Evolutionary conservation across 2,329 filamentous ascomycete genomes (phyloP), one percentile per base, ranked within the genome.

Genomic region (Xylariales sp.): DNA sequence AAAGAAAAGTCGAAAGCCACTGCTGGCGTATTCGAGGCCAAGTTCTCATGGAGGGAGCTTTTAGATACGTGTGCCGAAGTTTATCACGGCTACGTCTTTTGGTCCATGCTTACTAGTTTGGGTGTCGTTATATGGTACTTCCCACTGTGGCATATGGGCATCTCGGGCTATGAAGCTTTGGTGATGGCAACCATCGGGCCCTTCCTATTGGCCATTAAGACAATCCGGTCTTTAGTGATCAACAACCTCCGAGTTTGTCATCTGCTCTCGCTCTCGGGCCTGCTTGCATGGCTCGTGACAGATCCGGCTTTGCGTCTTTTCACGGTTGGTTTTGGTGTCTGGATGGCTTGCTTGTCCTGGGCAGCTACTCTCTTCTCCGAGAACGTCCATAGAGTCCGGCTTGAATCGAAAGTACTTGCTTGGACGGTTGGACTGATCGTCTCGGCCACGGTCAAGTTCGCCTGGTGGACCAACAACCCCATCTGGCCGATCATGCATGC

Each of bases 71-170:
- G 77, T 17, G 88, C 91, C 25, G 88, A 96, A 66, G 77, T 95
- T 37, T 97, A 96, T 63, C 88, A 90, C 63, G 93, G 91, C 42
- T 97, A 91, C 58, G 80, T 93, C 40, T 97, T 97, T 65, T 98
- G 93, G 93, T 89, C 90, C 8, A 85, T 91, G 57, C 70, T 96
- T 48, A 98, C 93, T 41, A 88, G 88, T 43, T 72, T 98, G 37
- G 90, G 88, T 18, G 72, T 98, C 30, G 73, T 87, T 29, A 85
- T 98, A 30, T 98, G 93, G 93, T 98, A 94, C 63, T 98, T 98
- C 60, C 93, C 93, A 12, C 77, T 98, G 10, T 98, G 93, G 93
- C 81, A 96, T 60, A 98, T 98, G 93, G 93, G 93, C 19, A 94
- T 98, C 43, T 97, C 91, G 4, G 93, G 93, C 45, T 98, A 93